These are phyloP conservation scores for Macadamia tetraphylla DNA, from an alignment of 164 flowering plant genomes.

Conservation along the genomic window DNA sequence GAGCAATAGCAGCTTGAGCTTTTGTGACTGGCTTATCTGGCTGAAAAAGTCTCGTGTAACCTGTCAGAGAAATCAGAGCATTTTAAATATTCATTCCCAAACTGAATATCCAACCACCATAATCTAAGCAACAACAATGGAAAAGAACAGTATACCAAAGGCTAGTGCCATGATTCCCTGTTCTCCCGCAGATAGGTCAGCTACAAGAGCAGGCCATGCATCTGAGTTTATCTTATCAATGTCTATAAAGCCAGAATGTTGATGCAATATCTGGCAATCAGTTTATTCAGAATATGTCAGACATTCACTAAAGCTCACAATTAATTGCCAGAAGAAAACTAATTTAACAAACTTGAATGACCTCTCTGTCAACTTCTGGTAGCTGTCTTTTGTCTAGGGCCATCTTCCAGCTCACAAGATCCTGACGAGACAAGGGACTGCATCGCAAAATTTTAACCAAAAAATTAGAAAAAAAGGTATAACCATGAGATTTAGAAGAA, in stretches of 20 bases:
- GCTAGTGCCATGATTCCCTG: constrained; percentile 84
- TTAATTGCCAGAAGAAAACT: neutral
- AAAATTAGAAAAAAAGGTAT: neutral
- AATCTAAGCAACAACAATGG: neutral
- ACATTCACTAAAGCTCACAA: neutral
- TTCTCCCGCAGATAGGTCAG: constrained; percentile 79
- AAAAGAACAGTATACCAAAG: constrained; percentile 50
- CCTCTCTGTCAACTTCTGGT: constrained; percentile 86
- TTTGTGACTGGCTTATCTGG: constrained; percentile 94
- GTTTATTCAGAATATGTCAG: neutral
- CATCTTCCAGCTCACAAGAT: constrained; percentile 98
- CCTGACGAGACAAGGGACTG: constrained; percentile 96
- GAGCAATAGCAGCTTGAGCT: constrained; percentile 96
- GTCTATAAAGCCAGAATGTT: constrained; percentile 79
- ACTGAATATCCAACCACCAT: neutral
- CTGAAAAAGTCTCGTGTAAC: constrained; percentile 91
- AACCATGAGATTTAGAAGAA: too few species aligned
- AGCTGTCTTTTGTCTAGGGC: constrained; percentile 76
- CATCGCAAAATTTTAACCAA: constrained; percentile 18
- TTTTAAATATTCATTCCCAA: neutral
- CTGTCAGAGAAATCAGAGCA: constrained; percentile 24
- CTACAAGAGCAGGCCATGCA: constrained; percentile 95
- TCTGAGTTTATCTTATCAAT: constrained; percentile 80
- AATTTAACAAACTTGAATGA: constrained; percentile 12
- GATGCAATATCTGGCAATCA: constrained; percentile 47